phyloP scores from a whole-genome alignment of 192 early-diverging fungal genomes.

The Glomus cerebriforme region DNA sequence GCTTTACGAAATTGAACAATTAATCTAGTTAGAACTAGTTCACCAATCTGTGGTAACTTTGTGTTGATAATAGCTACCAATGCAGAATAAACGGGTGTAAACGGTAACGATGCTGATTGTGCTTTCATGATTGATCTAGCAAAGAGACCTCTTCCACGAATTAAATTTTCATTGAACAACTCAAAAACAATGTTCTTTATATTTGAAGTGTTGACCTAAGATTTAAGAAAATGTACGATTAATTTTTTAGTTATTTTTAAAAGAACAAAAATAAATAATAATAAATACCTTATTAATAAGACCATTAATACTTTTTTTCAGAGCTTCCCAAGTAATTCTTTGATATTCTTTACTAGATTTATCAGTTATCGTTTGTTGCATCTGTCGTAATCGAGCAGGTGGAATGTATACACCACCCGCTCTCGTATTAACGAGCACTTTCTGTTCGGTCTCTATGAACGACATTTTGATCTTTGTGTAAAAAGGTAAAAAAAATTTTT shows the following conservation, averaged over 20 bases:
- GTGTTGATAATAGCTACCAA: constrained; percentile 89
- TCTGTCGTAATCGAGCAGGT: constrained; percentile 73
- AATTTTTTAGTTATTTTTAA: neutral
- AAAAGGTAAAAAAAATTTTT: no score
- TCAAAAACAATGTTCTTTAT: constrained; percentile 89
- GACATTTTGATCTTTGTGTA: neutral
- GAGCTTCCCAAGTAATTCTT: constrained; percentile 89
- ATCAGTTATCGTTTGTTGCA: constrained; percentile 74
- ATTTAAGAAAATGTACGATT: neutral
- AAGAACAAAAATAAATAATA: neutral
- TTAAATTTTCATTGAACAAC: constrained; percentile 86
- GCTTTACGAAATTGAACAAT: constrained; percentile 88
- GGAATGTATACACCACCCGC: constrained; percentile 85
- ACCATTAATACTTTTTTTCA: constrained; percentile 95
- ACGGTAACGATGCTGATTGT: constrained; percentile 82
- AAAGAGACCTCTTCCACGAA: constrained; percentile 90
- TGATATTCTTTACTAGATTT: constrained; percentile 73
- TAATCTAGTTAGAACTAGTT: constrained; percentile 80
- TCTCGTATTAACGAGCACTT: constrained; percentile 40
- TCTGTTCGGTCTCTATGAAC: neutral
- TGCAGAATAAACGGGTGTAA: constrained; percentile 91
- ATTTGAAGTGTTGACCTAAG: constrained; percentile 81
- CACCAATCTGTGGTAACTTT: constrained; percentile 89
- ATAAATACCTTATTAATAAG: constrained; percentile 80
- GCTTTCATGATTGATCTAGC: constrained; percentile 87